Evolutionary conservation across 192 early-diverging fungal species (phyloP).

Genomic region (Rhizophagus prolifer): DNA sequence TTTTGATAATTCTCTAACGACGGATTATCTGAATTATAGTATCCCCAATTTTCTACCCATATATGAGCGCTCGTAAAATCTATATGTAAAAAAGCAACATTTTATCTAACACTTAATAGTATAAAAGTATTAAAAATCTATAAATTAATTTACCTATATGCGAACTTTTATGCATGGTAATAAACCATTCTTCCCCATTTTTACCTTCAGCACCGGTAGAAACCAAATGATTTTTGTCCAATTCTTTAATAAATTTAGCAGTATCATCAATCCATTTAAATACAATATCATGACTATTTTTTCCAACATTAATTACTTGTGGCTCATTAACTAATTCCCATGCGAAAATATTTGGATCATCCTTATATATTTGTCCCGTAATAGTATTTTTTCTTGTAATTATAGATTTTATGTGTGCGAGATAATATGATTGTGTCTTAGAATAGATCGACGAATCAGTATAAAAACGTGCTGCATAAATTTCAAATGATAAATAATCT

Average conservation of each 20-base stretch:
- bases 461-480: conserved; percentile 54
- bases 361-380: conserved; percentile 48
- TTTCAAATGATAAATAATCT: conserved; percentile 37
- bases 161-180: conserved; percentile 44
- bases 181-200: conserved; percentile 50
- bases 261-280: conserved; percentile 53
- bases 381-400: conserved; percentile 47
- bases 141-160: conserved; percentile 52
- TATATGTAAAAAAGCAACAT: not conserved
- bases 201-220: conserved; percentile 67
- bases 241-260: conserved; percentile 46
- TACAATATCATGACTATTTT: conserved; percentile 22
- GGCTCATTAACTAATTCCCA: conserved; percentile 78
- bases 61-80: conserved; percentile 30
- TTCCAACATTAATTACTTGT: conserved; percentile 38
- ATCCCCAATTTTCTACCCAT: conserved; percentile 57
- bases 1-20: conserved; percentile 32
- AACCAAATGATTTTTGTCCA: conserved; percentile 59
- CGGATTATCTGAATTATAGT: conserved; percentile 54
- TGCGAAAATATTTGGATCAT: conserved; percentile 62
- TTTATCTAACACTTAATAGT: not conserved
- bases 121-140: conserved; percentile 37
- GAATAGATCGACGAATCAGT: conserved; percentile 33
- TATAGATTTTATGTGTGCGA: conserved; percentile 46
- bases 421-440: conserved; percentile 43